phyloP scores from a whole-genome alignment of 148 eudicot species.

The Chenopodium suecicum region DNA sequence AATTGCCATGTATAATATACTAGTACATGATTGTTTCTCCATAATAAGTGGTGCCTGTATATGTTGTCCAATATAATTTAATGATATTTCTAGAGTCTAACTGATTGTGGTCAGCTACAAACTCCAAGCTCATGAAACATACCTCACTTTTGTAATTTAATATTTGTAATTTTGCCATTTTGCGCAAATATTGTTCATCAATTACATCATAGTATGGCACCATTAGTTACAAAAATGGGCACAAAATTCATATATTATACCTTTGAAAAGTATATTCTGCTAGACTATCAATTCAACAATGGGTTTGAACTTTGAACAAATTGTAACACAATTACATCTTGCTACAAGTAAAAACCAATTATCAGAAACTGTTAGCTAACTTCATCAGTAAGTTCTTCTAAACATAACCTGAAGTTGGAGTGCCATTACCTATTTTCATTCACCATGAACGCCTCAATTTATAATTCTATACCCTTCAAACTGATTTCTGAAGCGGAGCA shows the following conservation, averaged over 20 bases:
- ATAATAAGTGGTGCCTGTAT: not conserved
- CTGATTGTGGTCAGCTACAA: not conserved
- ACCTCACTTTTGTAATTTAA: not conserved
- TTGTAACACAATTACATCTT: no score
- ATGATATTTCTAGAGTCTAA: not conserved
- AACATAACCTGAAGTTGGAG: no score
- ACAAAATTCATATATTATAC: not conserved
- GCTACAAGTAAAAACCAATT: no score
- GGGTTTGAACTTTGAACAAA: not conserved
- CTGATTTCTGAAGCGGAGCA: no score
- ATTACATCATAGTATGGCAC: not conserved
- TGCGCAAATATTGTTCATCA: not conserved
- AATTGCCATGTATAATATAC: no score
- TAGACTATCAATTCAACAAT: no score
- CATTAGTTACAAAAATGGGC: not conserved
- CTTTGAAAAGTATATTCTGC: not conserved
- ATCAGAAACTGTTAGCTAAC: no score
- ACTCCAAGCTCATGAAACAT: not conserved
- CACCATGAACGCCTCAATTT: no score
- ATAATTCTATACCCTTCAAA: no score
- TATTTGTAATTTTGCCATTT: not conserved
- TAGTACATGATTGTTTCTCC: no score
- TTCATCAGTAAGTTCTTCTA: no score
- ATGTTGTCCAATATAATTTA: not conserved
- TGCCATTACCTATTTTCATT: no score